Evolutionary conservation across 2,329 filamentous ascomycete species (phyloP), one percentile per base, ranked within the genome.

Genomic region (Xylariaceae sp.): DNA sequence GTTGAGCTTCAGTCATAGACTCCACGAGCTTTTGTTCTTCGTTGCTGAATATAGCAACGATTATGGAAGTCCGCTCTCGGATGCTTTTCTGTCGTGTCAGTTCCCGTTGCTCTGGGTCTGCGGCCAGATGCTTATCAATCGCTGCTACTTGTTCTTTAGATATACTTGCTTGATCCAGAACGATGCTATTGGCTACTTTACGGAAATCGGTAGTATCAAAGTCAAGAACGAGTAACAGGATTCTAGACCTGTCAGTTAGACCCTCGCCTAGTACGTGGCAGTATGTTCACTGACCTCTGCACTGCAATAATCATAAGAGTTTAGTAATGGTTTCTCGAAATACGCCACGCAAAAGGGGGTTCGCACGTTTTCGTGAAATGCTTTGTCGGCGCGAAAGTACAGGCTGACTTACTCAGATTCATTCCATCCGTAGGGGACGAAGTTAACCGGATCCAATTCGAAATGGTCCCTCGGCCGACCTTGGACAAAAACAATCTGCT

Each of bases 391-490:
- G 19, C 2, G 2, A 29, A 44, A 34, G 32, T 19, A n/a, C 11
- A 6, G 37, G 4, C 8, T 26, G 11, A 55, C 57, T 48, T 40
- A 59, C 57, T 49, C 6, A 92, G 69, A 66, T 91, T 94, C 86
- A 89, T 89, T 46, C 88, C 88, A 61, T 91, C 87, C 58, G 89
- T 83, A 0, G 85, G 80, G 46, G 82, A 83, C 46, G 81, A 80
- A 0, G 86, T 91, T 40, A 89, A 68, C 0, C 89, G 88, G 8
- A 91, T 79, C 86, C 86, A 92, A 67, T 91, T 91, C 3, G 88
- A 89, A 49, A 92, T 72, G 6, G 83, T 83, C 1, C 83, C 84
- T 3, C 92, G 76, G 60, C 86, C 88, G 54, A 91, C 73, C 71
- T 94, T 94, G n/a, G 88, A 84, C 11, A 94, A 76, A 12, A 91